These are phyloP conservation scores for Alliaria petiolata DNA, from an alignment of 345 rosid species.

Conservation along the genomic window DNA sequence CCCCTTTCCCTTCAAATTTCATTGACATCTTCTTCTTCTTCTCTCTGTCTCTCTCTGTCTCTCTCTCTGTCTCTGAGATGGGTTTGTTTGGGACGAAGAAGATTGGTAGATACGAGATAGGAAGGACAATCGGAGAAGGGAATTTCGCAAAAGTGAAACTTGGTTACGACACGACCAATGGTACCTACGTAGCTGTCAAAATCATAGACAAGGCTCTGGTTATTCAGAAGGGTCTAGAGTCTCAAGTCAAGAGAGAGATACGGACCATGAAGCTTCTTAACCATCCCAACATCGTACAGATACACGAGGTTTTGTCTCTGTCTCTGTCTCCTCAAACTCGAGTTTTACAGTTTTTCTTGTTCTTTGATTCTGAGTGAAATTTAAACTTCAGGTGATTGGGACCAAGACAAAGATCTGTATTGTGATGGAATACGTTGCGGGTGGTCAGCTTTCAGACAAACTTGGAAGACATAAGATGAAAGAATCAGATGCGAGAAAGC, in stretches of 20 bases:
- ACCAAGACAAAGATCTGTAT: conserved; percentile 83
- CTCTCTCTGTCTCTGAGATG: conserved; percentile 7
- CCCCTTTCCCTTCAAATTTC: neutral
- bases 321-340: neutral
- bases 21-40: neutral
- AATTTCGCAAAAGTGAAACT: conserved; percentile 89
- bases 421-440: conserved; percentile 79
- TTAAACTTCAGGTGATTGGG: conserved; percentile 63
- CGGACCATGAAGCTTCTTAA: conserved; percentile 82
- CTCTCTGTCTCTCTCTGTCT: neutral
- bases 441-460: conserved; percentile 85
- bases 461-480: conserved; percentile 57
- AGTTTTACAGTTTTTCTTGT: neutral
- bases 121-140: conserved; percentile 82
- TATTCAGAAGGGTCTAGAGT: conserved; percentile 61
- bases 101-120: conserved; percentile 67
- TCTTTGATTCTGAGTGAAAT: conserved; percentile 6
- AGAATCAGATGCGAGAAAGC: conserved; percentile 71
- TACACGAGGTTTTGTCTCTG: conserved; percentile 62
- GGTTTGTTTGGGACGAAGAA: conserved; percentile 36
- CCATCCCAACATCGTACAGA: conserved; percentile 74
- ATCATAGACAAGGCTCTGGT: conserved; percentile 73
- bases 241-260: conserved; percentile 83
- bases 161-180: conserved; percentile 59
- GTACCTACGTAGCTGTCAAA: conserved; percentile 65